Evolutionary conservation across 345 rosid genomes (phyloP), one percentile per base, ranked within the genome.

Genomic region (Sonneratia alba): DNA sequence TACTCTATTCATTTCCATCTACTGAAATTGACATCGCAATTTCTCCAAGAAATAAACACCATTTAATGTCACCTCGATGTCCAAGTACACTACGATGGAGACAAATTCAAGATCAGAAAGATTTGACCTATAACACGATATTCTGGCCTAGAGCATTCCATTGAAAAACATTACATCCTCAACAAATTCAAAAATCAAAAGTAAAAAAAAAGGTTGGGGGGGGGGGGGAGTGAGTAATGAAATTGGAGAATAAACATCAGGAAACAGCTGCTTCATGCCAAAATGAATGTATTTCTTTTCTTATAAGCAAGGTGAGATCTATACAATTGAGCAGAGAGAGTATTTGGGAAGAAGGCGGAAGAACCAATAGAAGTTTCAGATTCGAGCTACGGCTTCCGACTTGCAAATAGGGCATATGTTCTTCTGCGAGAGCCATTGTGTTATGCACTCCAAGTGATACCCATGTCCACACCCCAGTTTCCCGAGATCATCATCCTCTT

Each of bases 391-490:
- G 18, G 92, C 89, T 37, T 82, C 87, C 1, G 80, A 73, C 83
- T 95, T 95, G 76, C 97, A 90, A 73, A 95, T 89, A 0, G 97
- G 96, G 81, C 99, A 95, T 4, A 79, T 73, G 67, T 95, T 95
- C 76, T 95, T 95, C 73, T 77, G 93, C 15, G 79, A 72, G 15
- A 95, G 89, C 97, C 99, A 95, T 69, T 87, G 92, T 80, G 87
- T 90, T 79, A 95, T 86, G 53, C 99, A 95, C 13, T 85, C 85
- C 27, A 87, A 63, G 83, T 92, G 99, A 72, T 87, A 92, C 51
- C 85, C 78, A 71, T 92, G 99, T 36, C 92, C 97, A 40, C 99
- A 92, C 6, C 77, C 81, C 62, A 95, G 78, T 71, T 83, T 90
- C 70, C 97, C 91, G 75, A 86, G 76, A 77, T 90, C 91, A 11